These are phyloP conservation scores for Diaporthe ilicicola DNA, from an alignment of 2,329 filamentous ascomycete genomes.

Conservation along the genomic window DNA sequence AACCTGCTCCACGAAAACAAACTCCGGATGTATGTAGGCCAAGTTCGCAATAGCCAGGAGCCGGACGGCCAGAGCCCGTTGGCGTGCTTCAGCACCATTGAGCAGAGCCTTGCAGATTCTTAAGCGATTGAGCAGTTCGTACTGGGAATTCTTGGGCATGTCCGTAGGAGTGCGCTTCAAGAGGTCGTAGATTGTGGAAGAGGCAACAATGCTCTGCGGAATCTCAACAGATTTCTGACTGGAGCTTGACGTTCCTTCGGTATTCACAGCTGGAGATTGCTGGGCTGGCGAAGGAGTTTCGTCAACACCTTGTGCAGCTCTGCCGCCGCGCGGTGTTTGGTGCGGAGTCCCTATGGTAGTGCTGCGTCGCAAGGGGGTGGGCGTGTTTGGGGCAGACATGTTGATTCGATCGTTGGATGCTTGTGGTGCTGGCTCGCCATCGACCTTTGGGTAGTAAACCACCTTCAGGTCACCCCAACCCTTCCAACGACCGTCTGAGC, in stretches of 20 bases:
- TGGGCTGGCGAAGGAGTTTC: constrained; percentile 58
- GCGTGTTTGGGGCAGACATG: constrained; percentile 69
- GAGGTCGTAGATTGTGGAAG: constrained; percentile 64
- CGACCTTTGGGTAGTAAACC: constrained; percentile 74
- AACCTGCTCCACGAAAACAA: constrained; percentile 84
- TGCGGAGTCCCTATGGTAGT: constrained; percentile 61
- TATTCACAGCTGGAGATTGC: constrained; percentile 49
- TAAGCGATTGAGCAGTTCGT: constrained; percentile 85
- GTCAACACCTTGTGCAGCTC: constrained; percentile 45
- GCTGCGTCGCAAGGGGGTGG: constrained; percentile 78
- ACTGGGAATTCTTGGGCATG: constrained; percentile 77
- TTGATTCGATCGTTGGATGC: constrained; percentile 35
- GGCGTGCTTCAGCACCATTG: constrained; percentile 70
- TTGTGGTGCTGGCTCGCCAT: constrained; percentile 34
- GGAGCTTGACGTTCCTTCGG: constrained; percentile 51
- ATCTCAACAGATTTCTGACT: constrained; percentile 72
- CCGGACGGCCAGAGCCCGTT: constrained; percentile 80
- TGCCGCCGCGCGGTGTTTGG: constrained; percentile 51
- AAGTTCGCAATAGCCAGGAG: constrained; percentile 90
- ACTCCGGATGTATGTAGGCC: constrained; percentile 86
- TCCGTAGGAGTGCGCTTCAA: constrained; percentile 65
- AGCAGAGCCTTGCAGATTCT: constrained; percentile 84
- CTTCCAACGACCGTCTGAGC: constrained; percentile 66
- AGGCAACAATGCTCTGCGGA: constrained; percentile 61
- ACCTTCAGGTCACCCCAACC: constrained; percentile 85